Evolutionary conservation across 179 eudicot genomes (phyloP).

Genomic region (Kewa caespitosa): DNA sequence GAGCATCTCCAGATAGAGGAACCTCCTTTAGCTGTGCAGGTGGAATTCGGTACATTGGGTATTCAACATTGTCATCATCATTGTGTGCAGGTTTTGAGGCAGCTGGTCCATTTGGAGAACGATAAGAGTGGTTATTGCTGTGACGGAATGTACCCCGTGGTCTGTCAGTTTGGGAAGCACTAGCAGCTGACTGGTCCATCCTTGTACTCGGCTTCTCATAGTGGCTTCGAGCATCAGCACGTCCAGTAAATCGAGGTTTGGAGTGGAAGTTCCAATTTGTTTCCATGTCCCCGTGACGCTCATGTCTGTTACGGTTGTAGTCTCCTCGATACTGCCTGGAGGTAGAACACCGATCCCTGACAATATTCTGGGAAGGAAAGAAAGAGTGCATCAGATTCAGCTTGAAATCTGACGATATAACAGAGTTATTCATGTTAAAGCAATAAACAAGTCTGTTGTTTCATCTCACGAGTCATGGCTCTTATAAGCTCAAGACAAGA

Average conservation of each 20-base stretch:
- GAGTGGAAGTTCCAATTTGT: conserved; percentile 38
- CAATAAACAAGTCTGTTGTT: too few relatives aligned
- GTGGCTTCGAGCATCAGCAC: conserved; percentile 38
- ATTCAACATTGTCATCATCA: conserved; percentile 29
- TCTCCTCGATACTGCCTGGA: conserved; percentile 43
- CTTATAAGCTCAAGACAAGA: too few relatives aligned
- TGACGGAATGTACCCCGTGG: conserved; percentile 31
- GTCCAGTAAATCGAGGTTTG: conserved; percentile 36
- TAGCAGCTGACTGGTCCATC: conserved; percentile 33
- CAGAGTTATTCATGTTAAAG: too few relatives aligned
- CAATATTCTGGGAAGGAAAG: conserved; percentile 28
- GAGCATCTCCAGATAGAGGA: conserved; percentile 31
- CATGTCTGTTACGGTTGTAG: conserved; percentile 36
- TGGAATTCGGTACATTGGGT: conserved; percentile 28
- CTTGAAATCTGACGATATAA: too few relatives aligned
- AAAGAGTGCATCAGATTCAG: conserved; percentile 10
- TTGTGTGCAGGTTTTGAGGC: conserved; percentile 22
- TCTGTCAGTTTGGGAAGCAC: conserved; percentile 34
- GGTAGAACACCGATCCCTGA: conserved; percentile 36
- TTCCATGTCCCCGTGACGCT: conserved; percentile 45
- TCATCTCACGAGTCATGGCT: too few relatives aligned
- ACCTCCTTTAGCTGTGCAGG: conserved; percentile 31
- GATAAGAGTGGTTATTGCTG: conserved; percentile 22
- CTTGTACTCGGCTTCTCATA: conserved; percentile 41
- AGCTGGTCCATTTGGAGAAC: conserved; percentile 25